Base-by-base conservation (phyloP, 805 yeast genomes). In the Zygotorulaspora sp. region DNA sequence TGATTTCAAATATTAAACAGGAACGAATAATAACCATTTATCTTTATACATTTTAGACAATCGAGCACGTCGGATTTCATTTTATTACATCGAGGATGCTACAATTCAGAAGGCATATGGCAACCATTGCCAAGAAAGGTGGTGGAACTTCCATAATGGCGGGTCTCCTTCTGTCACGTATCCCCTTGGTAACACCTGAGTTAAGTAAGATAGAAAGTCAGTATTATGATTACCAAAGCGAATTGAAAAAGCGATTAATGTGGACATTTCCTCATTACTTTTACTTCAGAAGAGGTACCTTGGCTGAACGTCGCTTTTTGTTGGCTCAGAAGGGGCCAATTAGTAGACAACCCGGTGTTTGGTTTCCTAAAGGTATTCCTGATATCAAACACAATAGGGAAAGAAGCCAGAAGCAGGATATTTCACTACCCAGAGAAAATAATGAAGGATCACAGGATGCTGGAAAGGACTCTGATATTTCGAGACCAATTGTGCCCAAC, bases 201-300 rank as follows among this genome's bases (percentile, higher is more conserved):
- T 66, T 80, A 37, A 70, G 81, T 7, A 75, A 70, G 40, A 82
- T 90, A 50, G 96, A 87, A 52, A 55, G 68, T 43, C 78, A 78
- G 35, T 92, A 81, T 62, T 85, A 83, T 58, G 68, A 77, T 37
- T 92, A 92, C 61, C 95, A 89, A 62, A 75, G 78, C 35, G 95
- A 85, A 60, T 71, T 92, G 38, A 89, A 88, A 70, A 80, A 80
- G 56, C 75, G 97, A 53, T 71, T 92, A 49, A 88, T 89, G 95
- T 88, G 96, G 96, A 88, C 97, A 0, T 92, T 92, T 63, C 97
- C 98, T 4, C 79, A 82, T 51, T 87, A 87, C 75, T 89, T 78
- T 58, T 92, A 89, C 66, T 92, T 80, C 68, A 85, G 83, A 57
- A 80, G 76, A 52, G 97, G 97, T 45, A 82, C 97, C 1, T 69